phyloP scores from a whole-genome alignment of 129 eudicot species.

The Cynara cardunculus region DNA sequence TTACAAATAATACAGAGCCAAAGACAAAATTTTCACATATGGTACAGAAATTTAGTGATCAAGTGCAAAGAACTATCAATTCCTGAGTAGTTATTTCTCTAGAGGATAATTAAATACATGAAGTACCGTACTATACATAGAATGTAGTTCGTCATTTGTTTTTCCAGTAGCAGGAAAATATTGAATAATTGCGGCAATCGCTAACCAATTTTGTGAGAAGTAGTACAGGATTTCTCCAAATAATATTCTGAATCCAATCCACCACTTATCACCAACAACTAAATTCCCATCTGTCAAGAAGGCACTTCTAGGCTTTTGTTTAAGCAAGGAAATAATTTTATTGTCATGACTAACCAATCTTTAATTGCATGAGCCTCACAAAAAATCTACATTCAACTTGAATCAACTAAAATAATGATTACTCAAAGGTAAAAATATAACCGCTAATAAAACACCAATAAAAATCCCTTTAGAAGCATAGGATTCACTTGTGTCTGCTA shows the following conservation, averaged over 20 bases:
- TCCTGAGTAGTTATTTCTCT: background rate
- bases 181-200: background rate
- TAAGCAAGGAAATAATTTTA: background rate
- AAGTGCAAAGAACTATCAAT: background rate
- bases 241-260: background rate
- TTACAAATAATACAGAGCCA: background rate
- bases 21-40: background rate
- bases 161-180: background rate
- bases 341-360: background rate
- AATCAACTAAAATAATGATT: background rate
- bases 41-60: background rate
- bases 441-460: background rate
- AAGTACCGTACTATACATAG: background rate
- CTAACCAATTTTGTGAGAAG: background rate
- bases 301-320: background rate
- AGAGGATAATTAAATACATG: background rate
- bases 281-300: background rate
- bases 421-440: background rate
- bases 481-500: conserved; percentile 1
- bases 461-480: background rate
- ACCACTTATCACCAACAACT: background rate
- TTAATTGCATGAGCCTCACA: background rate
- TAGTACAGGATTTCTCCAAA: background rate
- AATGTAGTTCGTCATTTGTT: background rate
- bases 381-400: background rate